Evolutionary conservation across 768 basidiomycete genomes (phyloP), one percentile per base, ranked within the genome.

Genomic region (Hemileccinum impolitum): DNA sequence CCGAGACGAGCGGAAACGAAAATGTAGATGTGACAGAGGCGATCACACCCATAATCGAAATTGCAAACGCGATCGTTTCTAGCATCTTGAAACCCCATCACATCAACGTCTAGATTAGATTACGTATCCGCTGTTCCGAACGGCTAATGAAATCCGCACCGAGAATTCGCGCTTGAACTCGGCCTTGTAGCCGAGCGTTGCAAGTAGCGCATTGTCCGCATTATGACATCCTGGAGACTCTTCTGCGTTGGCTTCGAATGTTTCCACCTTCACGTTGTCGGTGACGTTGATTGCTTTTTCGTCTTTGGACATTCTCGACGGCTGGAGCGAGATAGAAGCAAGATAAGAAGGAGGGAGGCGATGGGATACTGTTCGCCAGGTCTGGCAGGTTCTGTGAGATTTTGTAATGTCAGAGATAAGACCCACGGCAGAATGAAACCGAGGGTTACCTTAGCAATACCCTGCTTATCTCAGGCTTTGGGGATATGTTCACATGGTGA

Each of bases 91-190:
- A 4, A 25, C 17, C 13, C 21, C 34, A 21, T 39, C 18, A 4
- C 11, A 12, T 61, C 6, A 61, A 43, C 18, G 19, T 30, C 9
- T 4, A 30, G 28, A 9, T 30, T 12, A 30, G 28, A 30, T 30
- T 8, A 9, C 11, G 28, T 8, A 30, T 12, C 9, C 28, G 11
- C 28, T 30, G 28, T 12, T 30, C 28, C 11, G 28, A 30, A 43
- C 11, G 17, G n/a, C 10, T 8, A 23, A 10, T 18, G 17, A 11
- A 17, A 17, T 11, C 43, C 77, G 55, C 57, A 84, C 84, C 56
- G 84, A 81, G 61, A 88, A 87, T 64, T 87, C 83, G 45, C 86
- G 80, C 59, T 72, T 82, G 67, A 88, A 87, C 65, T 86, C 84
- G 61, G 76, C 74, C 70, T 75, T 85, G 63, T 87, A 88, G 10